A percentile compares a stretch with the other conserved stretches of the same genome.
Conservation (phyloP, 129 eudicot species). For the Helianthus tuberosus region DNA sequence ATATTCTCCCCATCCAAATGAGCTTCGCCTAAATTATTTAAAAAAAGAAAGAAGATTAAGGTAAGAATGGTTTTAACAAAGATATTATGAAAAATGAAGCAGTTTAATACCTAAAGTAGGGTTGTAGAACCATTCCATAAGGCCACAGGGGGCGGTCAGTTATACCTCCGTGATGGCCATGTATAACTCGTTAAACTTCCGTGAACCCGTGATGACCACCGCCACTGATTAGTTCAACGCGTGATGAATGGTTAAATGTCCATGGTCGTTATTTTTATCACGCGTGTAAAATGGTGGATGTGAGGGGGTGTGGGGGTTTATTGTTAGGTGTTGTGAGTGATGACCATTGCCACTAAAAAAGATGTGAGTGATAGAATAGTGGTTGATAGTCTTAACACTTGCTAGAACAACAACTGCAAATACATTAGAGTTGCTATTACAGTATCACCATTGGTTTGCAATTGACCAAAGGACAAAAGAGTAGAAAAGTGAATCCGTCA, state of each 20-base stretch:
- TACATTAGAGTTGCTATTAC: conserved; percentile 4
- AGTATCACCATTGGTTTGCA: too few species aligned
- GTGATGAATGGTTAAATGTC: too few species aligned
- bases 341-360: too few species aligned
- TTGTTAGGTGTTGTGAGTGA: too few species aligned
- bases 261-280: too few species aligned
- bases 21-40: conserved; percentile 63
- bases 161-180: too few species aligned
- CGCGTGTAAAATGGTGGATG: too few species aligned
- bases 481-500: not conserved
- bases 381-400: not conserved
- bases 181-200: too few species aligned
- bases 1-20: conserved; percentile 93
- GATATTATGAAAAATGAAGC: not conserved
- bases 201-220: too few species aligned
- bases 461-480: not conserved
- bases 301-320: too few species aligned
- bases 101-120: conserved; percentile 79
- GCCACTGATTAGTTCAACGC: too few species aligned
- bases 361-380: too few species aligned
- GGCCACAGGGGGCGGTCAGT: conserved; percentile 88
- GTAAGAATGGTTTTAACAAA: conserved; percentile 8
- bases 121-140: conserved; percentile 96
- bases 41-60: conserved; percentile 4
- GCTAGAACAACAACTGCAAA: not conserved